Evolutionary conservation across 306 rosid genomes (phyloP), one percentile per base, ranked within the genome.

Genomic region (Cucumis melo): DNA sequence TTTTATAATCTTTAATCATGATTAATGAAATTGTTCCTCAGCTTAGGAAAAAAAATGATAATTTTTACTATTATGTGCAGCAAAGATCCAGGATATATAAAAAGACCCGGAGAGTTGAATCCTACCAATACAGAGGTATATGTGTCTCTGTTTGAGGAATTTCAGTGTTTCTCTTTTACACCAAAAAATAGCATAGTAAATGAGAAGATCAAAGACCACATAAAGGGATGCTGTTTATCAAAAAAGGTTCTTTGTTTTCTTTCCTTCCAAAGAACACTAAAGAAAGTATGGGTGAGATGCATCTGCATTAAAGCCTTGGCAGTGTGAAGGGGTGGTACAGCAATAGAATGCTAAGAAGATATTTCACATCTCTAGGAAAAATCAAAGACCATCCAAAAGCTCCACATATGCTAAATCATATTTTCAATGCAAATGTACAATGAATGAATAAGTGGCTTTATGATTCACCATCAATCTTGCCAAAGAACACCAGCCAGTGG

Each of bases 31-130:
- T 42, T 60, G 53, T 39, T 63, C 50, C 42, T 59, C 6, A 23
- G 61, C 17, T 50, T 7, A 6, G 32, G 44, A 78, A 59, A 77
- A 56, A 77, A 34, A 41, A 79, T 84, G 39, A 78, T 82, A 21
- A 23, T 84, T 71, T 50, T 76, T 57, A 72, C 76, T 65, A 78
- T 80, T 80, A 24, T 62, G 8, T 87, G 85, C 95, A 94, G 97
- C 77, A 86, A 87, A 72, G 92, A 94, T 86, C 98, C 98, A 29
- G 98, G 98, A 64, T 94, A 84, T 76, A 78, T 94, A 61, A 90
- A 90, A 86, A 88, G 89, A 65, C 89, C 79, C 0, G 89, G 89
- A 79, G 96, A 90, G 76, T 71, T 68, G 75, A 72, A 77, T 81
- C 84, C 80, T 78, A 76, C 32, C 73, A 87, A 90, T 82, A 19